Evolutionary conservation across 2,329 filamentous ascomycete species (phyloP).

Genomic region (Sclerotinia minor): DNA sequence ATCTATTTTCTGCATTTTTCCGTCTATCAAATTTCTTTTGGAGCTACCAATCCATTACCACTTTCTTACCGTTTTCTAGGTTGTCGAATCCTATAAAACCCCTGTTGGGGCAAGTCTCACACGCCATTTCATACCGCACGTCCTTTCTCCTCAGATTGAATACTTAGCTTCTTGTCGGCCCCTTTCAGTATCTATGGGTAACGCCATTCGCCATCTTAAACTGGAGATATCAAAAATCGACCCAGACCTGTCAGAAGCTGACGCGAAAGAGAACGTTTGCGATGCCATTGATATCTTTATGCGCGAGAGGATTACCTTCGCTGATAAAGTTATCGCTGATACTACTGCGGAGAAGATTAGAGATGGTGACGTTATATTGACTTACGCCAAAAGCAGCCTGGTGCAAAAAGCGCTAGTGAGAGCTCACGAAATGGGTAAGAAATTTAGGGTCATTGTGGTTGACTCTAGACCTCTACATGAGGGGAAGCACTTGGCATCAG

Average conservation of each 20-base stretch:
- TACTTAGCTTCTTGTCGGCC: slow-evolving; percentile 93
- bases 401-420: slow-evolving; percentile 79
- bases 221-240: slow-evolving; percentile 88
- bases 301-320: slow-evolving; percentile 82
- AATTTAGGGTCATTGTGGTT: slow-evolving; percentile 81
- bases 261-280: slow-evolving; percentile 77
- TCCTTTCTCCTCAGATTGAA: slow-evolving; percentile 91
- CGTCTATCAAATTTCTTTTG: neutral
- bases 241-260: slow-evolving; percentile 76
- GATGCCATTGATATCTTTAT: slow-evolving; percentile 87
- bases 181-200: slow-evolving; percentile 95
- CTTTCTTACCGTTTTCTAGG: slow-evolving; percentile 50
- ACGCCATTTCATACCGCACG: slow-evolving; percentile 86
- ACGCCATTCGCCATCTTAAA: slow-evolving; percentile 93
- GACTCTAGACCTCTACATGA: slow-evolving; percentile 74
- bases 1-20: neutral
- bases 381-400: slow-evolving; percentile 81
- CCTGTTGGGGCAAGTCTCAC: slow-evolving; percentile 81
- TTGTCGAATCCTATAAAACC: slow-evolving; percentile 90
- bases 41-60: neutral
- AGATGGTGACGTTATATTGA: slow-evolving; percentile 79
- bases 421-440: slow-evolving; percentile 68
- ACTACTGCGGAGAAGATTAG: slow-evolving; percentile 74
- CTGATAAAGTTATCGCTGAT: slow-evolving; percentile 80
- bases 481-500: slow-evolving; percentile 69